Evolutionary conservation across 305 asterid species (phyloP), one percentile per base, ranked within the genome.

Genomic region (Fraxinus floribunda): DNA sequence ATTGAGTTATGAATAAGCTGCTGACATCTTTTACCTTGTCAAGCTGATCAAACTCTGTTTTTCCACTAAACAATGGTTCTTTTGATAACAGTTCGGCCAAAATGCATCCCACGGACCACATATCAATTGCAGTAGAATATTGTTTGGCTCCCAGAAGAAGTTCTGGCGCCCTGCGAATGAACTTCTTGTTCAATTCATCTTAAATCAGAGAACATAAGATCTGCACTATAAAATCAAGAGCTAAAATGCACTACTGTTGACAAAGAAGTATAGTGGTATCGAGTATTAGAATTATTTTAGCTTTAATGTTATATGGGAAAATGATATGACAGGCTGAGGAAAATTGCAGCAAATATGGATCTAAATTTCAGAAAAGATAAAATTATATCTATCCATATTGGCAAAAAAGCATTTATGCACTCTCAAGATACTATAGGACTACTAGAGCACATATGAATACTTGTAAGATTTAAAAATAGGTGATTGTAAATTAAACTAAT

Each of bases 31-130:
- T 86, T 83, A 94, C 98, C 95, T 94, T 93, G 88, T 88, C 94
- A 68, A 93, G 92, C 85, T 96, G 98, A 30, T 93, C 97, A 74
- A 89, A 41, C 88, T 95, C 98, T 0, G 90, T 74, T 86, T 91
- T 90, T 81, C 98, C 99, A 76, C 89, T 90, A 81, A 95, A 95
- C 76, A 95, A 73, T 3, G 99, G 94, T 81, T 85, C 92, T 86
- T 88, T 92, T 9, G 91, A 89, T 75, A 95, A 86, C 35, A 95
- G 84, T 84, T 95, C 98, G 8, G 98, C 97, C 98, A 95, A 94
- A 66, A 95, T 91, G 88, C 98, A 95, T 36, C 98, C 99, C 71
- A 93, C 76, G 2, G 99, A 95, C 99, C 98, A 95, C 98, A 94
- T 95, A 82, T 94, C 99, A 66, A 95, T 93, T 76, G 97, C 98